A percentile compares a stretch with the other conserved stretches of the same genome.
Evolutionary conservation across 1,284 basidiomycete species (phyloP).

Genomic region (Pterulicium gracile): DNA sequence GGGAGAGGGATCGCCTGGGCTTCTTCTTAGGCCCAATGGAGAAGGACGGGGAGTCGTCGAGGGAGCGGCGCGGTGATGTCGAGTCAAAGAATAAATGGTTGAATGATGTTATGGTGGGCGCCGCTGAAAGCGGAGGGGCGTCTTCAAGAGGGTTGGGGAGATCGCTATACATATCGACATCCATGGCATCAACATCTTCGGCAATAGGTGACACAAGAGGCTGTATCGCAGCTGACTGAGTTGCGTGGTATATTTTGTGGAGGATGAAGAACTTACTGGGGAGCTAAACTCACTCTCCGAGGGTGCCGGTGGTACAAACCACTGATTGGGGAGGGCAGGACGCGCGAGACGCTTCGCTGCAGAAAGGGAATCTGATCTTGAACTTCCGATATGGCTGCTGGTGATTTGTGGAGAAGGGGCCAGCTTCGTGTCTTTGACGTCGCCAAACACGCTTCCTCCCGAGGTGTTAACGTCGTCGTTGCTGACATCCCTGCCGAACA

Average conservation of each 20-base stretch:
- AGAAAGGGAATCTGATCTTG: constrained; percentile 22
- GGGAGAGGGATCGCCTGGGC: constrained; percentile 52
- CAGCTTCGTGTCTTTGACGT: constrained; percentile 23
- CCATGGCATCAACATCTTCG: constrained; percentile 59
- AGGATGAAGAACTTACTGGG: constrained; percentile 19
- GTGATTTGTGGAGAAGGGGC: constrained; percentile 15
- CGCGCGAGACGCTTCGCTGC: constrained; percentile 45
- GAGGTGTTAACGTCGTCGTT: constrained; percentile 25
- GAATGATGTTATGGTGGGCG: constrained; percentile 41
- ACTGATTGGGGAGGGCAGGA: constrained; percentile 48
- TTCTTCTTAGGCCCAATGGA: constrained; percentile 41
- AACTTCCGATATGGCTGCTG: neutral
- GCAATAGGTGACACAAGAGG: constrained; percentile 25
- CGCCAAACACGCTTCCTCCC: constrained; percentile 16
- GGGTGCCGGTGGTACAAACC: constrained; percentile 32
- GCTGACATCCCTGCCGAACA: constrained; percentile 65
- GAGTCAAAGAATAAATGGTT: constrained; percentile 51
- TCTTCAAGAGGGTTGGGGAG: constrained; percentile 16
- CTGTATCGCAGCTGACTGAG: constrained; percentile 17
- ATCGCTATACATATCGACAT: constrained; percentile 48
- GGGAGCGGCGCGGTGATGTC: constrained; percentile 34
- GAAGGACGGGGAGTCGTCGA: constrained; percentile 26
- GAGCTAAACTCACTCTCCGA: constrained; percentile 18
- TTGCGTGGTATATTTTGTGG: neutral
- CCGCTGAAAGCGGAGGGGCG: constrained; percentile 35